Evolutionary conservation across 805 yeast species (phyloP), one percentile per base, ranked within the genome.

Genomic region (Saccharomycopsis sp.): DNA sequence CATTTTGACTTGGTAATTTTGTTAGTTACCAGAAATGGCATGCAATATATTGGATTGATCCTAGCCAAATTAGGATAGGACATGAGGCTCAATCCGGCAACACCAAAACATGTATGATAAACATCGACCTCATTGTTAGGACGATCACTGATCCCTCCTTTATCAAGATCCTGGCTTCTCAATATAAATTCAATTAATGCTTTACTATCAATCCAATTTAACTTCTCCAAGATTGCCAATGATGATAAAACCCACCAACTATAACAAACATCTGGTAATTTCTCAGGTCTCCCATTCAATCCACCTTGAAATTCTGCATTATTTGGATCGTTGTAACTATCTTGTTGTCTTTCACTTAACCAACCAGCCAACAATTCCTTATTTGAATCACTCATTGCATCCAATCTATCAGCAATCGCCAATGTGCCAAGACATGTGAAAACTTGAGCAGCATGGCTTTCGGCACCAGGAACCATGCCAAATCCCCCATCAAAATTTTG

Each of bases 191-290:
- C 60, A 42, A 72, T 71, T 45, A 93, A 65, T 53, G 73, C 77
- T 3, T 64, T 70, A 23, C 67, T 69, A 56, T 86, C 81, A n/a
- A 93, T 82, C 88, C 95, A 88, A 52, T 84, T 74, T 16, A 79
- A 60, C 50, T 74, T 78, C 0, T 66, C 75, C 17, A 90, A 67
- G 29, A 86, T 79, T 0, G 83, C 72, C 46, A 89, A 63, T 2
- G 87, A 73, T 1, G 94, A 81, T 19, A 88, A 60, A 7, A 88
- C 95, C 99, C 99, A 93, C 96, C 97, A 93, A 54, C 93, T 80
- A 60, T 93, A 93, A 59, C 99, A 93, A n/a, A 86, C 96, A 62
- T 93, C 99, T 0, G 97, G 95, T 16, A 87, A 65, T 59, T 93
- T 93, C 48, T 93, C 95, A 0, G 97, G 96, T 41, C 99, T 73